Evolutionary conservation across 2,329 filamentous ascomycete genomes (phyloP), one percentile per base, ranked within the genome.

Genomic region (Clathrospora elynae): DNA sequence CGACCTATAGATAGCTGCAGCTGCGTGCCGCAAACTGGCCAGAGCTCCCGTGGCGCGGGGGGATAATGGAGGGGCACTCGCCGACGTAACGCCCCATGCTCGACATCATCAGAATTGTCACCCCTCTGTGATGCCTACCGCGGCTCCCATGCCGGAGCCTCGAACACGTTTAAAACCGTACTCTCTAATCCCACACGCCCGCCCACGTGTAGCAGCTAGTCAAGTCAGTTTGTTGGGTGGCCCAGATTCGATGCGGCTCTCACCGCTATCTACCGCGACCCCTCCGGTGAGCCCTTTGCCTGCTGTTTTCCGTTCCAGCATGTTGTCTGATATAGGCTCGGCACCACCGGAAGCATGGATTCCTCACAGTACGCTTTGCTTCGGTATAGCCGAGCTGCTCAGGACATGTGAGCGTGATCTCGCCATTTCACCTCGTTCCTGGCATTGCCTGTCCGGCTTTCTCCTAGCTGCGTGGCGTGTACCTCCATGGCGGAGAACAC

Each of bases 11-110:
- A 19, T 35, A 37, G 42, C 26, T 29, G n/a, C n/a, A 33, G 42
- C 39, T 40, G 46, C 47, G 51, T 53, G 48, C 50, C 52, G 46
- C 44, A 29, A 46, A 45, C 43, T 49, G 58, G 58, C 51, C 47
- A 54, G 53, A 64, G 62, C 63, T 66, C 49, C 48, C 49, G 32
- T 30, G 20, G 39, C 46, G 49, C 45, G 49, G 49, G 39, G 47
- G 37, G 50, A 35, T 41, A 38, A 40, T 50, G 39, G 46, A 46
- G 41, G 50, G 49, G 44, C 48, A 54, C 23, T 28, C 25, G 29
- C 51, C 40, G 47, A 42, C 38, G 40, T 31, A 45, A 31, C 37
- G 23, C 46, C 42, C 45, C 50, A 43, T 52, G 43, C 43, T 34
- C 47, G 44, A 42, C 42, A 47, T 39, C 26, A 53, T 53, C 20